Conservation (phyloP, 495 filamentous ascomycete genomes). For the Xeromyces bisporus region DNA sequence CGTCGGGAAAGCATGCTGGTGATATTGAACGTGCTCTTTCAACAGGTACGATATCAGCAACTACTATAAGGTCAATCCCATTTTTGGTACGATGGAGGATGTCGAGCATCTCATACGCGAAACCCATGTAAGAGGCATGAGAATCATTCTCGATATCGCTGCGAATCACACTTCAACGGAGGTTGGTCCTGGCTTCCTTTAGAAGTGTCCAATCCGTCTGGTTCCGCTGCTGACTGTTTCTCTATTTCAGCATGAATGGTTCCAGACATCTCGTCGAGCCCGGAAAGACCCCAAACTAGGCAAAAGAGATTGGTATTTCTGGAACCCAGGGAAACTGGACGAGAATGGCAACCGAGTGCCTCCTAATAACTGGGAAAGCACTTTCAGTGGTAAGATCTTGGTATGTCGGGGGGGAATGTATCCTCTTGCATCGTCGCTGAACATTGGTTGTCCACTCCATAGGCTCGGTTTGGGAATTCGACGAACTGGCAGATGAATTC, state of each 20-base stretch:
- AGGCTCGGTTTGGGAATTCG: constrained; percentile 29
- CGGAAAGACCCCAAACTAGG: constrained; percentile 4
- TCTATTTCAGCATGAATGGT: constrained; percentile 44
- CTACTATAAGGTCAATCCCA: constrained; percentile 35
- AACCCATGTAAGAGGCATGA: constrained; percentile 32
- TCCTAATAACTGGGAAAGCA: constrained; percentile 37
- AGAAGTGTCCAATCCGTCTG: constrained; percentile 14
- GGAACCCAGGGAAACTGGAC: constrained; percentile 27
- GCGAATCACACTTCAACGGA: constrained; percentile 45
- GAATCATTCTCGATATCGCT: constrained; percentile 44
- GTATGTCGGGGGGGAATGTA: neutral
- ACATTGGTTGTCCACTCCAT: constrained; percentile 6
- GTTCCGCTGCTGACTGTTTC: constrained; percentile 22
- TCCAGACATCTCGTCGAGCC: constrained; percentile 35
- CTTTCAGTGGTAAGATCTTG: constrained; percentile 12
- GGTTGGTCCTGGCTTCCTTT: neutral
- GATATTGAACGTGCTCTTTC: neutral
- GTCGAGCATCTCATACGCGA: constrained; percentile 35
- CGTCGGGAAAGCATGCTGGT: too few relatives aligned
- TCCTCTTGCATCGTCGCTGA: constrained; percentile 9
- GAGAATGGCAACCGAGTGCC: constrained; percentile 27
- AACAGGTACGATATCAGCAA: constrained; percentile 34
- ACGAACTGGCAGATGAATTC: constrained; percentile 27
- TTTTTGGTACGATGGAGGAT: constrained; percentile 36
- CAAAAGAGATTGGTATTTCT: constrained; percentile 39